A percentile compares a stretch with the other conserved stretches of the same genome.
These are phyloP conservation scores for Candida glucosophila DNA, from an alignment of 1,139 yeast species.

Conservation along the genomic window DNA sequence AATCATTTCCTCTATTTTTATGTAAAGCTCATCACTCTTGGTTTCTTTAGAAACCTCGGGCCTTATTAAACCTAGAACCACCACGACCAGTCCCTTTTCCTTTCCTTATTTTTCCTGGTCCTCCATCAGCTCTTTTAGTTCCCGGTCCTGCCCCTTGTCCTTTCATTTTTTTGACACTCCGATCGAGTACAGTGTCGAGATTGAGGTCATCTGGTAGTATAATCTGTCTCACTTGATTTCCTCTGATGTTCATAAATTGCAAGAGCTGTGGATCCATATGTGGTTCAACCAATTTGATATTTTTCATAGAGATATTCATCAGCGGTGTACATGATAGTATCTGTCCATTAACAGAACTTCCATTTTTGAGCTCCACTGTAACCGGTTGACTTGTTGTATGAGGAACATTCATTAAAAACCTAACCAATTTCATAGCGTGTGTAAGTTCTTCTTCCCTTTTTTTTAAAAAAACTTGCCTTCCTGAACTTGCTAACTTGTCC, in stretches of 20 bases:
- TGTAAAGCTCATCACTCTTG: conserved; percentile 7
- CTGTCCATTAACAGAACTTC: conserved; percentile 41
- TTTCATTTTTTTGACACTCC: conserved; percentile 27
- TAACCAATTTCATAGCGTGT: conserved; percentile 45
- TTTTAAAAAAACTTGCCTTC: too few relatives aligned
- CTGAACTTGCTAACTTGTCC: too few relatives aligned
- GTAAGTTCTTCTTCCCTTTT: too few relatives aligned
- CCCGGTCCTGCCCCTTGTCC: conserved; percentile 38
- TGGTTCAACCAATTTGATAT: conserved; percentile 67
- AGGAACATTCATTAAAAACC: conserved; percentile 77
- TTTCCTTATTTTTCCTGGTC: conserved; percentile 4
- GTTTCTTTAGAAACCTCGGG: too few relatives aligned
- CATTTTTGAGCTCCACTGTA: conserved; percentile 88
- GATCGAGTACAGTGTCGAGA: conserved; percentile 61
- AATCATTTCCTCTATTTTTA: conserved; percentile 1
- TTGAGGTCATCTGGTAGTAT: conserved; percentile 84
- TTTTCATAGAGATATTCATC: conserved; percentile 84
- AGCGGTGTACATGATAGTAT: conserved; percentile 79
- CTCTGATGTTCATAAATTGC: conserved; percentile 80
- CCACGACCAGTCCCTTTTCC: conserved; percentile 8
- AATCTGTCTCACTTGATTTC: conserved; percentile 81
- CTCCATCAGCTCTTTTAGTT: conserved; percentile 7
- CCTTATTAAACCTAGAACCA: too few relatives aligned
- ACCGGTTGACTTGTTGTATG: conserved; percentile 69
- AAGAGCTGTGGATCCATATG: conserved; percentile 66